Base-by-base conservation (phyloP, 192 early-diverging fungal genomes). In the Oehlia diaphana region DNA sequence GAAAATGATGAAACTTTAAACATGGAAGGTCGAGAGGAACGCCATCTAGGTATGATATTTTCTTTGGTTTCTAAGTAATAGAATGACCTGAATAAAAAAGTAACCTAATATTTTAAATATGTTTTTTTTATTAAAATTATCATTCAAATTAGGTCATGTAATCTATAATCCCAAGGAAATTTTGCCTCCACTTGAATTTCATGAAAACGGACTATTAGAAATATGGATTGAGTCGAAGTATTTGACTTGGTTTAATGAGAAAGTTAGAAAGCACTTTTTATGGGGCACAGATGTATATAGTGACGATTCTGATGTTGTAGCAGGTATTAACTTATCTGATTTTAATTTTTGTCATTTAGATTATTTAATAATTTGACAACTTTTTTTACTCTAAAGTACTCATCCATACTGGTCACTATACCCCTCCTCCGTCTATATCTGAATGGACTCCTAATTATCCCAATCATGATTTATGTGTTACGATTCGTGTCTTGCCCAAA, bases 221-320 rank as follows among this genome's bases (percentile, higher is more conserved):
- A 86, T 95, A 2, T 88, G 92, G 7, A 79, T 95, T 12, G 88
- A 92, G 4, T 91, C 92, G 9, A 80, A 86, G 26, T 88, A 88
- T 73, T 80, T 95, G 71, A 89, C 87, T 0, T 94, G 87, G 78
- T 76, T 84, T 42, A 94, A 95, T 80, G 69, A 84, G 9, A 91
- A 88, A 33, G 89, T 95, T 6, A 80, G 87, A 70, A 86, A 82
- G 68, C 86, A 87, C 26, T 92, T 91, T 4, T 13, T 96, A 5
- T 96, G 95, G 95, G 95, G 95, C 26, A 95, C 95, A 2, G 94
- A 93, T 75, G 83, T 96, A 39, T 96, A 96, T 77, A 92, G 92
- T 0, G 95, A 96, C 74, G 95, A 96, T 79, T 94, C 93, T 7
- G 95, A 96, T 71, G 81, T 94, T 44, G 93, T 96, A 23, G 92